Conservation (phyloP, 1,284 basidiomycete genomes). For the Sanghuangporus weigelae region DNA sequence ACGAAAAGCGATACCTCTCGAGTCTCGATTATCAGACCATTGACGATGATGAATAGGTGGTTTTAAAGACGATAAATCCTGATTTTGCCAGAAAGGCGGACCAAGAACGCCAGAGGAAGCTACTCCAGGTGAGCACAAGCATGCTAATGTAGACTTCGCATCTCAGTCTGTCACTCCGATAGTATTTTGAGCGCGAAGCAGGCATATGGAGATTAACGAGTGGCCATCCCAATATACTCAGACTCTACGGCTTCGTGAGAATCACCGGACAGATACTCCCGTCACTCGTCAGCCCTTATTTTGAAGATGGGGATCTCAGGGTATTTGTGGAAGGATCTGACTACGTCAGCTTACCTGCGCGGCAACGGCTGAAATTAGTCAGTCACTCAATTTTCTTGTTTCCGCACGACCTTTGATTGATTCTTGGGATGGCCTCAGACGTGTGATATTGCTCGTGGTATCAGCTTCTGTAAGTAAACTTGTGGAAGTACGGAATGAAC, state of each 20-base stretch:
- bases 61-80: neutral
- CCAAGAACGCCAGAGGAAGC: neutral
- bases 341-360: neutral
- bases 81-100: neutral
- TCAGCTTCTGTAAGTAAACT: neutral
- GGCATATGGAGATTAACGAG: neutral
- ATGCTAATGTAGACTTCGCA: neutral
- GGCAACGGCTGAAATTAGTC: neutral
- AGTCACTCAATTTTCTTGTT: neutral
- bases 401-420: neutral
- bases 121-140: neutral
- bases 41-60: neutral
- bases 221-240: neutral
- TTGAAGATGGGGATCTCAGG: neutral
- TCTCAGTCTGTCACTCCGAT: neutral
- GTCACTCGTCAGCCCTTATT: neutral
- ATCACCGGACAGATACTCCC: neutral
- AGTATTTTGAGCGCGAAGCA: slow-evolving; percentile 6
- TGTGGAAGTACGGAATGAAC: no score
- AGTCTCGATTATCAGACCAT: neutral
- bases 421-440: neutral
- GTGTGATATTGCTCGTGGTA: neutral
- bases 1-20: neutral
- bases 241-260: neutral
- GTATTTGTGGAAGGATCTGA: neutral